Base-by-base conservation (phyloP, 768 basidiomycete species). In the Lentinula boryana region DNA sequence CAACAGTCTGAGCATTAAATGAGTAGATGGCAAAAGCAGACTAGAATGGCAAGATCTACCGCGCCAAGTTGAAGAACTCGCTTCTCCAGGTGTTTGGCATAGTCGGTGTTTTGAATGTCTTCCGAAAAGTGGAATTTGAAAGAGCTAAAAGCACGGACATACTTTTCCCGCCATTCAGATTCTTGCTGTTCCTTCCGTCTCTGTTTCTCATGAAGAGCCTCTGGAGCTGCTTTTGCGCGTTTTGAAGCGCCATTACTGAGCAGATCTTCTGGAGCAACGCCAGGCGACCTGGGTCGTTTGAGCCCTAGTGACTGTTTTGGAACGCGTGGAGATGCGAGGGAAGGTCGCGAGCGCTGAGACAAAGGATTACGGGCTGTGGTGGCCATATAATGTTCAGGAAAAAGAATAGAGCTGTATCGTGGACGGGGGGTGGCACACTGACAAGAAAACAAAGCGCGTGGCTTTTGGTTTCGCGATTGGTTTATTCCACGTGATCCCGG, bases 121-220 rank as follows among this genome's bases (percentile, higher is more conserved):
- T 56, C 74, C 38, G 75, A 69, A 60, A 63, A 61, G 38, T 60
- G 58, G 72, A 98, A 96, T 16, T 79, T 83, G 78, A 88, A 93
- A 27, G 73, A 75, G 2, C 93, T 93, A 75, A 98, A 97, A 21
- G 90, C 91, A 56, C 84, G 84, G 58, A 80, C 82, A 73, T 94
- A 98, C 76, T 94, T 97, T 52, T 84, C 74, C 68, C 83, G 84
- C 77, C 93, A 98, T 65, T 91, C 88, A 4, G 78, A 76, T 63
- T 86, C 82, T 64, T 79, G 78, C 62, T 59, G 66, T 16, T 46
- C 46, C 27, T 38, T 53, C 16, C 48, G 57, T 21, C 33, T 50
- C 5, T 60, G 58, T n/a, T 50, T 36, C n/a, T 60, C n/a, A 31
- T n/a, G 18, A 18, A 48, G 36, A 33, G 58, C n/a, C 5, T 50